Evolutionary conservation across 164 flowering plant species (phyloP).

Genomic region (Sedum album): DNA sequence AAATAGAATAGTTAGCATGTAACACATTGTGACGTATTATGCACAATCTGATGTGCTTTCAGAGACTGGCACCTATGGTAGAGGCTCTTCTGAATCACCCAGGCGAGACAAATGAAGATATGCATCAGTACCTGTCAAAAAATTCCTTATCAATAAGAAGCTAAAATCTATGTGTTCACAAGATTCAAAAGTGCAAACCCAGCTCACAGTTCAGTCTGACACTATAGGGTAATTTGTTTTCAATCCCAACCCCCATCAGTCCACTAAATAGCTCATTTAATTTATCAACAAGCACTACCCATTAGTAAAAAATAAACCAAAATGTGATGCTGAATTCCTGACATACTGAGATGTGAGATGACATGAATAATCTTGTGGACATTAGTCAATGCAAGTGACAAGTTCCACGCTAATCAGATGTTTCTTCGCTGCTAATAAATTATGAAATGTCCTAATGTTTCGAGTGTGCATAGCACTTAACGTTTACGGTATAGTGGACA

Average conservation of each 20-base stretch:
- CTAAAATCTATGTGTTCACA: neutral
- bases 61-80: slow-evolving; percentile 36
- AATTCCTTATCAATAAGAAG: neutral
- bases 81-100: slow-evolving; percentile 91
- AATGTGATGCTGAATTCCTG: neutral
- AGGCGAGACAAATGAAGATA: slow-evolving; percentile 88
- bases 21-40: neutral
- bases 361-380: neutral
- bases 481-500: neutral
- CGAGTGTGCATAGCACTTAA: neutral
- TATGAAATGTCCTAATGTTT: neutral
- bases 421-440: neutral
- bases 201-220: neutral
- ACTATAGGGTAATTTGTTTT: neutral
- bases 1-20: neutral
- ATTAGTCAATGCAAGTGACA: neutral
- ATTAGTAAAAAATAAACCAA: neutral
- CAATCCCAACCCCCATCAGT: neutral
- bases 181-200: neutral
- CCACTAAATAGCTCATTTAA: neutral
- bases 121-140: slow-evolving; percentile 82
- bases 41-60: neutral
- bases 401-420: neutral
- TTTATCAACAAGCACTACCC: neutral
- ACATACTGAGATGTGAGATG: neutral